These are phyloP conservation scores for Hyphochytrium catenoides DNA, from an alignment of 352 stramenopile species.

Conservation along the genomic window DNA sequence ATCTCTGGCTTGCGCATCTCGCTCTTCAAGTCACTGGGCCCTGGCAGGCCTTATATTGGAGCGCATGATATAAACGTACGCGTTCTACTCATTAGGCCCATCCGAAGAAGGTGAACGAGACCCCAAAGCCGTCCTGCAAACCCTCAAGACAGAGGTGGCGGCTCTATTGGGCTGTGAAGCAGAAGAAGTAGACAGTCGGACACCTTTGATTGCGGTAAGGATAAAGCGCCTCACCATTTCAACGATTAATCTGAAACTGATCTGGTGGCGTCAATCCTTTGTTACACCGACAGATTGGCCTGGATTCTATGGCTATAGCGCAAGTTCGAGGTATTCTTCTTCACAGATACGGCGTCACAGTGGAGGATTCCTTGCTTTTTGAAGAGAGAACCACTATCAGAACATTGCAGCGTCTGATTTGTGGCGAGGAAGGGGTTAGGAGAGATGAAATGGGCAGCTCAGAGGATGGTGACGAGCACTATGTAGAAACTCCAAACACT, in stretches of 20 bases:
- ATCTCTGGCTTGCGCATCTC: too few relatives aligned
- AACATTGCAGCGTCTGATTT: too few relatives aligned
- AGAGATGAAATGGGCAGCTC: too few relatives aligned
- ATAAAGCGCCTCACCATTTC: conserved; percentile 17
- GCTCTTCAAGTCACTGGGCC: too few relatives aligned
- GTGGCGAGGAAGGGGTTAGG: too few relatives aligned
- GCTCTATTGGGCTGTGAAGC: conserved; percentile 19
- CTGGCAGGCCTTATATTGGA: too few relatives aligned
- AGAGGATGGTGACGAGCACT: too few relatives aligned
- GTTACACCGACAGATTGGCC: conserved; percentile 25
- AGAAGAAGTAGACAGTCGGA: conserved; percentile 22
- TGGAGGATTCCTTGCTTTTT: conserved; percentile 80
- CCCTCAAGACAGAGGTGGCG: conserved; percentile 7
- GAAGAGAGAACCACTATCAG: conserved; percentile 53
- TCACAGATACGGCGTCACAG: conserved; percentile 57
- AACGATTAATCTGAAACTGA: conserved; percentile 22
- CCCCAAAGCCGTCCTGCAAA: conserved; percentile 3
- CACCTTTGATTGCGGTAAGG: conserved; percentile 25
- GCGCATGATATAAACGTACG: too few relatives aligned
- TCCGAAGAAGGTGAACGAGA: background rate
- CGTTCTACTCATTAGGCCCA: too few relatives aligned
- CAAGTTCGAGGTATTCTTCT: conserved; percentile 82
- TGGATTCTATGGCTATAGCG: conserved; percentile 81
- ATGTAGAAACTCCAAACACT: too few relatives aligned
- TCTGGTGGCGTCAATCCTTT: conserved; percentile 16